Conservation (phyloP, 2,329 filamentous ascomycete genomes). For the Epicoccum sorghinum region DNA sequence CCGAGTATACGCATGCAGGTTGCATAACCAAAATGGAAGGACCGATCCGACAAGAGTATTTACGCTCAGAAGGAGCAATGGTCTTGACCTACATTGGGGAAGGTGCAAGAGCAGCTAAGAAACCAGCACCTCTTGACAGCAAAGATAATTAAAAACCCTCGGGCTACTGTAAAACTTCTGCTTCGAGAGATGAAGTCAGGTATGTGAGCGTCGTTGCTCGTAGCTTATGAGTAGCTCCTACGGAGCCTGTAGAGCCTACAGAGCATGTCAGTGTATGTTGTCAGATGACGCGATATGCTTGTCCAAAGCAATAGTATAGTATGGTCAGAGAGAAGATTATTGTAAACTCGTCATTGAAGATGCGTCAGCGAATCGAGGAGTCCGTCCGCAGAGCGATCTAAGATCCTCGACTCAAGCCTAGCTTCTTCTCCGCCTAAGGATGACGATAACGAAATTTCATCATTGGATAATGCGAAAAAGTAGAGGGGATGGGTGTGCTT, state of each 20-base stretch:
- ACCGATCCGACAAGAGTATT: too few species aligned
- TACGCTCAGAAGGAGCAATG: too few species aligned
- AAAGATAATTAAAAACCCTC: too few species aligned
- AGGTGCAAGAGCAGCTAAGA: too few species aligned
- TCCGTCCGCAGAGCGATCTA: constrained; percentile 26
- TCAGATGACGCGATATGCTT: not conserved
- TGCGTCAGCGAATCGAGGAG: constrained; percentile 26
- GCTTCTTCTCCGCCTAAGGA: constrained; percentile 80
- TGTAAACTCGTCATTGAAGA: constrained; percentile 40
- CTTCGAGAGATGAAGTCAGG: too few species aligned
- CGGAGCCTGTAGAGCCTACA: not conserved
- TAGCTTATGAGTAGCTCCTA: too few species aligned
- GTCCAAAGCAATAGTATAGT: not conserved
- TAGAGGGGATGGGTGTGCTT: constrained; percentile 13
- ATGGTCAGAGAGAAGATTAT: constrained; percentile 50
- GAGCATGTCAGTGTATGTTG: not conserved
- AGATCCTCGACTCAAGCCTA: constrained; percentile 31
- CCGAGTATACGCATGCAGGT: too few species aligned
- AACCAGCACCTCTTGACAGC: too few species aligned
- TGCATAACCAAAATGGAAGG: too few species aligned
- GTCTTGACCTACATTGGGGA: too few species aligned
- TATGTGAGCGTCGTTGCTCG: too few species aligned
- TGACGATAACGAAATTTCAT: constrained; percentile 92
- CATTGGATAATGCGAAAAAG: constrained; percentile 56
- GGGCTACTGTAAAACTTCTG: too few species aligned